Conservation (phyloP, 1,284 basidiomycete species). For the Takashimella tepidaria region DNA sequence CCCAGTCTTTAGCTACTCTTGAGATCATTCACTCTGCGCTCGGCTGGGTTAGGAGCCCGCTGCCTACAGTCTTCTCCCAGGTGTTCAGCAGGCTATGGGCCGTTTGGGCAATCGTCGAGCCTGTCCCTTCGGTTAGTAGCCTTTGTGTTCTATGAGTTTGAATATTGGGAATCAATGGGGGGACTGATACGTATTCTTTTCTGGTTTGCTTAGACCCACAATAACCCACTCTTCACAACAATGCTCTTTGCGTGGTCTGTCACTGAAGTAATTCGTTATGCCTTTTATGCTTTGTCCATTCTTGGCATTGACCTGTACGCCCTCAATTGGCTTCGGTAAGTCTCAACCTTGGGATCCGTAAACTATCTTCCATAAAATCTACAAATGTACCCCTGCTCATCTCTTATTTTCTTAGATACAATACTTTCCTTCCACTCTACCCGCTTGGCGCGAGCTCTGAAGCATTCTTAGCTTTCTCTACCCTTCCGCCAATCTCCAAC, state of each 20-base stretch:
- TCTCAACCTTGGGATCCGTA: conserved; percentile 1
- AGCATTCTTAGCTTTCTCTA: conserved; percentile 74
- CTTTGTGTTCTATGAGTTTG: too few relatives aligned
- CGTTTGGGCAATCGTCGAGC: conserved; percentile 76
- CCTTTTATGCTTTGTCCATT: conserved; percentile 76
- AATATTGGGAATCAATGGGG: too few relatives aligned
- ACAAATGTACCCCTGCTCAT: too few relatives aligned
- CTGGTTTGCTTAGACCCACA: conserved; percentile 62
- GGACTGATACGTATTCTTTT: too few relatives aligned
- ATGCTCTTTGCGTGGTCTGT: conserved; percentile 93
- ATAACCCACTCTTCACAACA: conserved; percentile 75
- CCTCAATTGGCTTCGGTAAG: conserved; percentile 51
- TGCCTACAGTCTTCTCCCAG: conserved; percentile 78
- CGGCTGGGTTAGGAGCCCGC: conserved; percentile 76
- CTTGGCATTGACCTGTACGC: conserved; percentile 50
- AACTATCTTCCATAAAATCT: too few relatives aligned
- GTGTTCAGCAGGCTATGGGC: conserved; percentile 80
- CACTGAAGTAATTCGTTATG: conserved; percentile 88
- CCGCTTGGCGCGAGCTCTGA: conserved; percentile 87
- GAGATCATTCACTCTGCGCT: conserved; percentile 78
- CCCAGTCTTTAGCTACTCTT: conserved; percentile 74
- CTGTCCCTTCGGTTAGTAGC: conserved; percentile 49
- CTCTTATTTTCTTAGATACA: conserved; percentile 60
- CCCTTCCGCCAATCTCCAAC: conserved; percentile 58
- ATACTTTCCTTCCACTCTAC: conserved; percentile 88